Evolutionary conservation across 805 yeast genomes (phyloP).

Genomic region (Barnettozyma siamensis): DNA sequence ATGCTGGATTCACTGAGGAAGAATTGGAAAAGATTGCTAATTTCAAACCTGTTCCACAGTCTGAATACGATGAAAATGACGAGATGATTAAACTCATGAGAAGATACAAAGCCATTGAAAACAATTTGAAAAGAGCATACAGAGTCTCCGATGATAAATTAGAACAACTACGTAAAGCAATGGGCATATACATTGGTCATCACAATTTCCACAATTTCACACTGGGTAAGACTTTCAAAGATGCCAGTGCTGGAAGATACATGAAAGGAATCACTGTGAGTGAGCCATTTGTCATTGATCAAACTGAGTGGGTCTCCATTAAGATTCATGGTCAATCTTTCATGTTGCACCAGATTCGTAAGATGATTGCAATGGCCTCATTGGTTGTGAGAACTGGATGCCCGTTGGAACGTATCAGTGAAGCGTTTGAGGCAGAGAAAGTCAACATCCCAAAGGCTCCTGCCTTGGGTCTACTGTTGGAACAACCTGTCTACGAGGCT

Average conservation of each 20-base stretch:
- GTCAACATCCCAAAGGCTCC: constrained; percentile 97
- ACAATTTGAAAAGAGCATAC: constrained; percentile 58
- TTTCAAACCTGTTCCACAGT: constrained; percentile 31
- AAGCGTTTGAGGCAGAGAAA: constrained; percentile 68
- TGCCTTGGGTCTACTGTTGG: constrained; percentile 84
- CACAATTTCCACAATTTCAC: constrained; percentile 93
- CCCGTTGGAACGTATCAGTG: constrained; percentile 67
- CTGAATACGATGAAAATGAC: constrained; percentile 35
- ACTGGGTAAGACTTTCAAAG: constrained; percentile 72
- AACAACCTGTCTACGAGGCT: constrained; percentile 86
- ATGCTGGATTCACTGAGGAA: constrained; percentile 25
- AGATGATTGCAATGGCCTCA: constrained; percentile 95
- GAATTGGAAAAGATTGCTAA: constrained; percentile 24
- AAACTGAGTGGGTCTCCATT: constrained; percentile 93
- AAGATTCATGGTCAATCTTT: constrained; percentile 97
- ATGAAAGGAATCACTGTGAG: constrained; percentile 77
- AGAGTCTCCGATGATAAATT: constrained; percentile 62
- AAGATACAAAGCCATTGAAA: constrained; percentile 57
- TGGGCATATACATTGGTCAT: constrained; percentile 73
- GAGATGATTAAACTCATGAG: constrained; percentile 35
- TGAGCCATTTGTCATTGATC: constrained; percentile 87
- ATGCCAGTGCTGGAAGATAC: constrained; percentile 76
- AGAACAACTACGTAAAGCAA: constrained; percentile 55
- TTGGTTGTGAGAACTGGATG: constrained; percentile 81
- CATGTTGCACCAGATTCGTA: constrained; percentile 96